Percentiles rank a stretch among this genome's conserved stretches.
phyloP scores from a whole-genome alignment of 1,284 basidiomycete species.

The Lentinus polychrous region DNA sequence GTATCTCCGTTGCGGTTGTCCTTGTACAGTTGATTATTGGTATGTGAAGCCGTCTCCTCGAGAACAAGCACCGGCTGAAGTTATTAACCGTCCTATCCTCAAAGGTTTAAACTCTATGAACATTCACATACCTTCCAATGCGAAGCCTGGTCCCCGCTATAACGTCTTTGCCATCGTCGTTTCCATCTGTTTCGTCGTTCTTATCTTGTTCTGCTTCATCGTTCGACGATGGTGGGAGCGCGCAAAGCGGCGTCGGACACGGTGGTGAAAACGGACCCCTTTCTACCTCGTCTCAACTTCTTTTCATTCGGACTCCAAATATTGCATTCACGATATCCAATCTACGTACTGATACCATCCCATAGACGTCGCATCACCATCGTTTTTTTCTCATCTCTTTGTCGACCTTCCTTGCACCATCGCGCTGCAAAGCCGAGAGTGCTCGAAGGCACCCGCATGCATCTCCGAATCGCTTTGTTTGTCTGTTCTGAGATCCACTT shows the following conservation, averaged over 20 bases:
- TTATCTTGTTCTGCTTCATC: constrained; percentile 31
- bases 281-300: background rate
- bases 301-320: constrained; percentile 2
- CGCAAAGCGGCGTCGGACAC: constrained; percentile 33
- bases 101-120: constrained; percentile 56
- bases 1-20: constrained; percentile 65
- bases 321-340: background rate
- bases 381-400: background rate
- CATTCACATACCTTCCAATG: constrained; percentile 18
- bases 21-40: constrained; percentile 62
- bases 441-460: too few relatives aligned
- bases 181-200: constrained; percentile 31
- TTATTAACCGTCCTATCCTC: background rate
- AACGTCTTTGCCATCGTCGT: constrained; percentile 47
- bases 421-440: too few relatives aligned
- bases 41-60: constrained; percentile 25
- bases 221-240: constrained; percentile 55
- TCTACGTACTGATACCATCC: background rate
- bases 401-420: too few relatives aligned
- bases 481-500: too few relatives aligned
- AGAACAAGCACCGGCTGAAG: background rate
- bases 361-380: background rate
- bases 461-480: too few relatives aligned
- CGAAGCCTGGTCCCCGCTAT: constrained; percentile 17
- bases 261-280: background rate